A percentile compares a stretch with the other conserved stretches of the same genome.
phyloP scores from a whole-genome alignment of 805 yeast genomes.

The Lachancea meyersii region DNA sequence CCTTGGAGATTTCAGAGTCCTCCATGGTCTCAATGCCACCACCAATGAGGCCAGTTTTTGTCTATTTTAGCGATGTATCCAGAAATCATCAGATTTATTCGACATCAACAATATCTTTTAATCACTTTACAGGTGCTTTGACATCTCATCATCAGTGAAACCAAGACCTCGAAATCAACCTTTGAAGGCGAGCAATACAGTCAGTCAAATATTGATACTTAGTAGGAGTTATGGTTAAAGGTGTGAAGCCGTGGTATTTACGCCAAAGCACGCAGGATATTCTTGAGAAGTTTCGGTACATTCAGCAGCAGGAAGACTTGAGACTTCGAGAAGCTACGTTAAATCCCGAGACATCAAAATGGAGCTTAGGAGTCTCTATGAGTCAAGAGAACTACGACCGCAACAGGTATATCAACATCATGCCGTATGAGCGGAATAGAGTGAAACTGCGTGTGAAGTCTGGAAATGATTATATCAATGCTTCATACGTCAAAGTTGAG shows the following conservation, averaged over 20 bases:
- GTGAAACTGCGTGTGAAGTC: slow-evolving; percentile 36
- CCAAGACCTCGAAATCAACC: not conserved
- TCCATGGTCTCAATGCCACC: not conserved
- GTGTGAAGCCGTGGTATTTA: slow-evolving; percentile 23
- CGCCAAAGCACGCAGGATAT: slow-evolving; percentile 23
- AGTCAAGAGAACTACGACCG: slow-evolving; percentile 29
- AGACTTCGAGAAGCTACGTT: slow-evolving; percentile 35
- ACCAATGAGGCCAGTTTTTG: not conserved
- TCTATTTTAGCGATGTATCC: not conserved
- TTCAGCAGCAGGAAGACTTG: slow-evolving; percentile 35
- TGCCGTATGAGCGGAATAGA: slow-evolving; percentile 60
- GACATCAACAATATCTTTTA: not conserved
- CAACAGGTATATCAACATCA: slow-evolving; percentile 57
- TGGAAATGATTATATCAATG: slow-evolving; percentile 70
- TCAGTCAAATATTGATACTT: not conserved
- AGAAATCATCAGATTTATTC: not conserved
- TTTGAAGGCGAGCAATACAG: not conserved
- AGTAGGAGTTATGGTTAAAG: not conserved
- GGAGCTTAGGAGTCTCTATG: slow-evolving; percentile 29
- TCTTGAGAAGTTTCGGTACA: slow-evolving; percentile 28
- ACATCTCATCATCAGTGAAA: not conserved
- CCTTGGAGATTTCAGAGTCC: slow-evolving; percentile 18
- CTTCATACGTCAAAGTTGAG: slow-evolving; percentile 51
- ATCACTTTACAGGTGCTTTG: not conserved
- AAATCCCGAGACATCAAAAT: slow-evolving; percentile 21